Base-by-base conservation (phyloP, 148 eudicot genomes). In the Nyssa sinensis region DNA sequence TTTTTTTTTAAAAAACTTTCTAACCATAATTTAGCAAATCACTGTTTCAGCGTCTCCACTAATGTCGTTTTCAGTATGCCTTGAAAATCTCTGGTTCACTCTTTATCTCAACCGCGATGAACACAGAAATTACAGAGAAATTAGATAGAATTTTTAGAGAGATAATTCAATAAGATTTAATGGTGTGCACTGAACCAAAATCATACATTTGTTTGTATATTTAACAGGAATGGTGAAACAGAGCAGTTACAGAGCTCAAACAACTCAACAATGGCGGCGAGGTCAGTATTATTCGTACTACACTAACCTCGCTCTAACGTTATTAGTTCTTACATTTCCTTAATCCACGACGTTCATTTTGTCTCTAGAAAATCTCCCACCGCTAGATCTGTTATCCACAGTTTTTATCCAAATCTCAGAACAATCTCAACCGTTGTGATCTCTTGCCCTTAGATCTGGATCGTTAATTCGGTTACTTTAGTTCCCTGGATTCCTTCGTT, bases 261-360 rank as follows among this genome's bases (percentile, higher is more conserved):
- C 33, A 76, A 72, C 84, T 80, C 86, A 77, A 70, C 86, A 77
- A 85, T 82, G 88, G 86, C 76, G 73, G 78, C 55, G 4, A 79
- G 74, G 88, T 85, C 60, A 51, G 75, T 75, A 41, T 23, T 12
- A 29, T 19, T 16, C 29, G 16, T 5, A 53, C 39, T 33, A 37
- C 66, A 25, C 10, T 32, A 61, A 44, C 71, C 74, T 65, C 51
- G 4, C 9, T 55, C 61, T n/a, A 62, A 24, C 47, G 44, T 33
- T 65, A 19, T 49, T 34, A 17, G 21, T 59, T 23, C 23, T 27
- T 34, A 9, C 66, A 32, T 16, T 58, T 65, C 10, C 16, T 59
- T 7, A 27, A 31, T 70, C 67, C 14, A 13, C 32, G 13, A 53
- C 75, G 58, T 72, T 23, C 62, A 4, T 60, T 61, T 19, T 27